Evolutionary conservation across 108 stramenopile species (phyloP).

Genomic region (Nitzschia inconspicua): DNA sequence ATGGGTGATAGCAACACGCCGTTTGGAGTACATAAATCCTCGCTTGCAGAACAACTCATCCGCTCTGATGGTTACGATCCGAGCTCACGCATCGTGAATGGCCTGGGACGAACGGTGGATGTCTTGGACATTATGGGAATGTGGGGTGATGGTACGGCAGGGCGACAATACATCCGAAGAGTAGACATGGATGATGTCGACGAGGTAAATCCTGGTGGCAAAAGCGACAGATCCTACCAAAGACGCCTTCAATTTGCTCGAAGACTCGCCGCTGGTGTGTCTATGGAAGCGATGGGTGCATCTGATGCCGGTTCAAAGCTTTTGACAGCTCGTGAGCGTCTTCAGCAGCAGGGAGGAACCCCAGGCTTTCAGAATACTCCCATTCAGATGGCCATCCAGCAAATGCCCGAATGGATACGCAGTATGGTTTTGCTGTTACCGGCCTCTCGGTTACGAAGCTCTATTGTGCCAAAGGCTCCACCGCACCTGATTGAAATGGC

Average conservation of each 20-base stretch:
- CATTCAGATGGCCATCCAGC: conserved; percentile 58
- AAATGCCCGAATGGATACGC: conserved; percentile 81
- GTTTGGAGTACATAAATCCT: conserved; percentile 63
- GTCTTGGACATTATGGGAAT: conserved; percentile 72
- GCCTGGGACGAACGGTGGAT: conserved; percentile 72
- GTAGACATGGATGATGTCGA: conserved; percentile 22
- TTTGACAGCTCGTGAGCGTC: conserved; percentile 66
- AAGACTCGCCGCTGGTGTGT: conserved; percentile 28
- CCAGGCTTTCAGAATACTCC: conserved; percentile 40
- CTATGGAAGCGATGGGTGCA: conserved; percentile 19
- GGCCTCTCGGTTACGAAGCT: conserved; percentile 61
- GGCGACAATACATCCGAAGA: not conserved
- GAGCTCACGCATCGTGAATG: conserved; percentile 73
- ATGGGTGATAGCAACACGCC: conserved; percentile 31
- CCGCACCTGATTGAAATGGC: conserved; percentile 81
- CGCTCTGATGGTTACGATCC: conserved; percentile 79
- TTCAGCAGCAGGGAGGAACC: conserved; percentile 19
- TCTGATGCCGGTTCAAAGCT: conserved; percentile 47
- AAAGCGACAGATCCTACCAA: conserved; percentile 76
- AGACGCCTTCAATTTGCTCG: conserved; percentile 54
- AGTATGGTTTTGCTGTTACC: conserved; percentile 63
- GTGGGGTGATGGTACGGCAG: conserved; percentile 49
- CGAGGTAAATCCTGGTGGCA: conserved; percentile 61
- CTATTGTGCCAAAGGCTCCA: conserved; percentile 67
- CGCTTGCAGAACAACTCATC: conserved; percentile 73